Evolutionary conservation across 331 rosid species (phyloP).

Genomic region (Spiraea crenata): DNA sequence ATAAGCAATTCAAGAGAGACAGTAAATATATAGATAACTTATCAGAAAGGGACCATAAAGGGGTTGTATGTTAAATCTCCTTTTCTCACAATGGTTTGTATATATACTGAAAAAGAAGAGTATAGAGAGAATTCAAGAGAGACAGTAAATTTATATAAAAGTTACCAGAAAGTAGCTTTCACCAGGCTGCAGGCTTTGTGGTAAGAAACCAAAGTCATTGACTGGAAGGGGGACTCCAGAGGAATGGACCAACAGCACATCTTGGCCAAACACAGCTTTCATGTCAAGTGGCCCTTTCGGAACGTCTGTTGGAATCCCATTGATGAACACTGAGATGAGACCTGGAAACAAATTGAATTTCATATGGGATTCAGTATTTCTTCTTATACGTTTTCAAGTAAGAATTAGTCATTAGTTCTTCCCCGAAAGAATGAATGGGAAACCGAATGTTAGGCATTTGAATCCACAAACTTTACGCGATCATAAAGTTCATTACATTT

Average conservation of each 20-base stretch:
- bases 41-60: background rate
- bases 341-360: conserved; percentile 32
- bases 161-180: conserved; percentile 87
- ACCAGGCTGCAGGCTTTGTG: conserved; percentile 68
- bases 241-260: conserved; percentile 68
- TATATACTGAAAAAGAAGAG: background rate
- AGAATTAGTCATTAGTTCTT: too few species aligned
- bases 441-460: too few species aligned
- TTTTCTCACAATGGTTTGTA: too few species aligned
- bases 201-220: conserved; percentile 69
- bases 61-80: too few species aligned
- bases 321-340: conserved; percentile 67
- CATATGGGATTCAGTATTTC: too few species aligned
- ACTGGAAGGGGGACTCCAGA: conserved; percentile 70
- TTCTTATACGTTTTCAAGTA: too few species aligned
- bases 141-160: background rate
- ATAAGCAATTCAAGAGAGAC: too few species aligned
- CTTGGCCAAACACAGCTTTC: conserved; percentile 66
- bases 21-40: background rate
- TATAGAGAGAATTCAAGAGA: conserved; percentile 4
- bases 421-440: too few species aligned
- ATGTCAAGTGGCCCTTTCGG: conserved; percentile 65
- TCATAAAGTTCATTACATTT: too few species aligned
- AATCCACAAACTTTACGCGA: too few species aligned
- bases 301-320: conserved; percentile 75